Evolutionary conservation across 805 yeast genomes (phyloP).

Genomic region (Lipomyces kockii): DNA sequence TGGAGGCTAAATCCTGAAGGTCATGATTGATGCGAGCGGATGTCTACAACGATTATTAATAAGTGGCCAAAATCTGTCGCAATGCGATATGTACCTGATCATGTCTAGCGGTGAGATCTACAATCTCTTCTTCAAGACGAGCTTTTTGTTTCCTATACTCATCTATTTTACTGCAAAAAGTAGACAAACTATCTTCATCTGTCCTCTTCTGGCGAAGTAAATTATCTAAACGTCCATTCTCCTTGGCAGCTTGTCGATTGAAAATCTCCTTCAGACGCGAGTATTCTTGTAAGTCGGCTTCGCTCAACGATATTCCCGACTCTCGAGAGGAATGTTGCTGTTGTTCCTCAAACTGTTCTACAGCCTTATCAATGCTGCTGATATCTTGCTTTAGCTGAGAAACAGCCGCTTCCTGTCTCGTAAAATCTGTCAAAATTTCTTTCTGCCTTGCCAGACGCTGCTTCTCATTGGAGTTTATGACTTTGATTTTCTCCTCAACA

Average conservation of each 20-base stretch:
- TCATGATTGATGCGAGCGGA: constrained; percentile 38
- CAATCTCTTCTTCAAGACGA: constrained; percentile 44
- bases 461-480: constrained; percentile 53
- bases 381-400: constrained; percentile 55
- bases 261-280: constrained; percentile 61
- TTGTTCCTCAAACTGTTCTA: constrained; percentile 48
- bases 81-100: constrained; percentile 42
- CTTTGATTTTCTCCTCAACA: constrained; percentile 58
- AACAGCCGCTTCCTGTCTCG: constrained; percentile 55
- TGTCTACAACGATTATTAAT: not conserved
- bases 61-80: not conserved
- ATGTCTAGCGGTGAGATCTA: constrained; percentile 47
- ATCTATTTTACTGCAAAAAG: constrained; percentile 32
- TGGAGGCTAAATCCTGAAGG: constrained; percentile 37
- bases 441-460: constrained; percentile 49
- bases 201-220: constrained; percentile 39
- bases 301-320: constrained; percentile 50
- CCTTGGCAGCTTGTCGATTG: constrained; percentile 37
- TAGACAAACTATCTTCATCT: constrained; percentile 37
- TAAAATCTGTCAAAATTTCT: constrained; percentile 60
- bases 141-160: constrained; percentile 27
- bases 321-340: constrained; percentile 44
- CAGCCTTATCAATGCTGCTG: constrained; percentile 51
- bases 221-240: constrained; percentile 38
- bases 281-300: constrained; percentile 62